Evolutionary conservation across 2,329 filamentous ascomycete species (phyloP).

Genomic region (Penicillium nordicum): DNA sequence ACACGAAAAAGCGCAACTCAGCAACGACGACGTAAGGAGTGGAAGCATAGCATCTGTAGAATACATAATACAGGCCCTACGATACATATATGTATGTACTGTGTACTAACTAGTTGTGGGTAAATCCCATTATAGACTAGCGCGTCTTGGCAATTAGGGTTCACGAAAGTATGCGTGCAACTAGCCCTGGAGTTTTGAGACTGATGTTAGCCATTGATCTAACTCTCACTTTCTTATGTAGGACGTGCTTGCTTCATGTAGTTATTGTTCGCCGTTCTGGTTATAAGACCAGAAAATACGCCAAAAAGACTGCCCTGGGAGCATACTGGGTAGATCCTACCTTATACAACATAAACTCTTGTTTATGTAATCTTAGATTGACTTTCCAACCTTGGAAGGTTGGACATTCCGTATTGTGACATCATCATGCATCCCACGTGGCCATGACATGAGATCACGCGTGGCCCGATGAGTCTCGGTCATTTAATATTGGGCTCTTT

Average conservation of each 20-base stretch:
- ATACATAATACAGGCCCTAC: neutral
- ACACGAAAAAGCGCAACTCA: no score
- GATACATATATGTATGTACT: neutral
- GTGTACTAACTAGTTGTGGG: neutral
- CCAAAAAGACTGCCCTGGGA: neutral
- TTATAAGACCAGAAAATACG: neutral
- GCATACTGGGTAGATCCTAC: no score
- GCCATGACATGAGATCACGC: conserved; percentile 18
- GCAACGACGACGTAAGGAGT: no score
- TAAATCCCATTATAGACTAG: neutral
- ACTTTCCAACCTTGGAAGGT: neutral
- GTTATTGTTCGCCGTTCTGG: neutral
- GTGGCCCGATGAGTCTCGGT: neutral
- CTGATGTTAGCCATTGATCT: neutral
- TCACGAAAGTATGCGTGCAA: neutral
- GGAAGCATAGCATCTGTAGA: no score
- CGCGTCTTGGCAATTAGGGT: neutral
- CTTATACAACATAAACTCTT: no score
- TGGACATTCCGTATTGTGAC: conserved; percentile 11
- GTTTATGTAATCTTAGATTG: neutral
- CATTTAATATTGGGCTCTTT: neutral
- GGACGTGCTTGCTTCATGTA: neutral
- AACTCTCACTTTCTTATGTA: neutral
- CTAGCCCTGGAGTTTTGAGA: neutral
- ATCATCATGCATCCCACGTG: conserved; percentile 16